Evolutionary conservation across 78 protist species (phyloP).

Genomic region (slime mould (Dictyostelium discoideum)): DNA sequence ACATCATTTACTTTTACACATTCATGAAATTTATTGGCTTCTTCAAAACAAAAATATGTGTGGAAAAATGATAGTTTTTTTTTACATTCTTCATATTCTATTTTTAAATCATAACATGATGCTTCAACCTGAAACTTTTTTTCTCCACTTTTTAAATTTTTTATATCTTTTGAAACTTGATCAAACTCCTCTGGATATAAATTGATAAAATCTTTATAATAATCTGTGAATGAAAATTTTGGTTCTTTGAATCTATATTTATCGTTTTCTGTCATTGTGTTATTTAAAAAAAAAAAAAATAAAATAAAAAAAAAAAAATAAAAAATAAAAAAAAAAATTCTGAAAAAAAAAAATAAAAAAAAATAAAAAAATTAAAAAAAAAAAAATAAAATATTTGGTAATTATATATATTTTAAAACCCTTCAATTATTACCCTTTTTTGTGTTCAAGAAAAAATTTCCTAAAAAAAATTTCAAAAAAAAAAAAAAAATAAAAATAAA

Average conservation of each 20-base stretch:
- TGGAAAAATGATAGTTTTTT: background rate
- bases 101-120: background rate
- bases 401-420: too few species aligned
- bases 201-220: background rate
- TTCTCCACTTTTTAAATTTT: background rate
- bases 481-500: too few species aligned
- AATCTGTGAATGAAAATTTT: background rate
- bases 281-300: background rate
- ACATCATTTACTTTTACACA: background rate
- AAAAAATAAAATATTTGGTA: too few species aligned
- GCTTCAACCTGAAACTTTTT: background rate
- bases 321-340: too few species aligned
- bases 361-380: too few species aligned
- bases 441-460: too few species aligned
- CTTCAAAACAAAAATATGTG: background rate
- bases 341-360: too few species aligned
- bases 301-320: too few species aligned
- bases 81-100: background rate
- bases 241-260: conserved; percentile 7
- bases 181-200: conserved; percentile 11
- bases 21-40: background rate
- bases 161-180: background rate
- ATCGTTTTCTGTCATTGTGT: background rate
- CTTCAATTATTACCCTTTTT: too few species aligned
- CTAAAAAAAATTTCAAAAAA: too few species aligned